These are phyloP conservation scores for Colletotrichum sansevieriae DNA, from an alignment of 2,329 filamentous ascomycete genomes.

Conservation along the genomic window DNA sequence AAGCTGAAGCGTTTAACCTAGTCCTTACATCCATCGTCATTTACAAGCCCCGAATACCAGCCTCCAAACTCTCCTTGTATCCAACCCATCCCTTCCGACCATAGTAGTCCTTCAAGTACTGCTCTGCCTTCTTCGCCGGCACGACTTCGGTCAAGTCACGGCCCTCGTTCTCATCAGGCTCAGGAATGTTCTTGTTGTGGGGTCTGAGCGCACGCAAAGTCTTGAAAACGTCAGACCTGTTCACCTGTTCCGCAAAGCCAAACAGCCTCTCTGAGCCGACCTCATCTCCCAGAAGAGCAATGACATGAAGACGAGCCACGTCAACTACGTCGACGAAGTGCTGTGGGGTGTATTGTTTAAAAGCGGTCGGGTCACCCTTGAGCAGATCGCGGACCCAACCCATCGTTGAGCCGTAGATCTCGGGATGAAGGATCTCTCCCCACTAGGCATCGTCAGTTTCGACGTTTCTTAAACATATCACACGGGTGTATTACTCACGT, in stretches of 20 bases:
- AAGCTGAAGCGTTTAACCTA: no score
- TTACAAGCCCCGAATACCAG: constrained; percentile 37
- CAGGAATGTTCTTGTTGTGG: constrained; percentile 38
- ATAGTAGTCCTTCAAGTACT: constrained; percentile 35
- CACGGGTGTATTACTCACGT: constrained; percentile 25
- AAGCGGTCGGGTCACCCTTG: constrained; percentile 16
- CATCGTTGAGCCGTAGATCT: constrained; percentile 42
- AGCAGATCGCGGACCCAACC: constrained; percentile 27
- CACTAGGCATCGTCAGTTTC: background rate
- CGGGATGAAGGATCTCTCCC: constrained; percentile 39
- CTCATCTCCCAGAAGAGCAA: constrained; percentile 60
- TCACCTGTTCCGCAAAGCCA: constrained; percentile 57
- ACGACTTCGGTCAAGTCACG: constrained; percentile 34
- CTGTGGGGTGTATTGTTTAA: constrained; percentile 40
- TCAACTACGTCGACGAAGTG: constrained; percentile 63
- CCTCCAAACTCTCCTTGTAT: constrained; percentile 33
- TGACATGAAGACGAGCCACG: constrained; percentile 64
- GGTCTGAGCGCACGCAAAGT: constrained; percentile 27
- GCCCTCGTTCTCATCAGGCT: constrained; percentile 23
- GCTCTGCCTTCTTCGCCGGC: constrained; percentile 32
- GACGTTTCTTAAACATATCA: background rate
- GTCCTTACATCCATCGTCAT: background rate
- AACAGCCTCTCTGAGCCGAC: constrained; percentile 66
- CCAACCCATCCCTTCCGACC: constrained; percentile 30
- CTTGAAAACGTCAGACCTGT: constrained; percentile 32